Conservation (phyloP, 169 alveolate genomes). For the Pseudocohnilembus persalinus region DNA sequence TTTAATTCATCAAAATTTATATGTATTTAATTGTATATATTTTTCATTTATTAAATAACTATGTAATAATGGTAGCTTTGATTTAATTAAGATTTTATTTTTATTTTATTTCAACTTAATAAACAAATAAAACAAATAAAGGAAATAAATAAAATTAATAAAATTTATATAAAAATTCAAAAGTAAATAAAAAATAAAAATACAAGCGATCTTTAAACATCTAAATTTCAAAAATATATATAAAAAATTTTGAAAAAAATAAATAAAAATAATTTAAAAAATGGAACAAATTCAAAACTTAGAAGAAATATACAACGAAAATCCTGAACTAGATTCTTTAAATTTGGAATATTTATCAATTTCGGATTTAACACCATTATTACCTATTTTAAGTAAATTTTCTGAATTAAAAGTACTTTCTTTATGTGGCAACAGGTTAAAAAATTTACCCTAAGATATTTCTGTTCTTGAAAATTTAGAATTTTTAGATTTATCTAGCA, state of each 20-base stretch:
- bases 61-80: no score
- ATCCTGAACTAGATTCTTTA: background rate
- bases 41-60: no score
- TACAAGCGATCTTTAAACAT: background rate
- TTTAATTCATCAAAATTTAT: no score
- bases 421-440: constrained; percentile 65
- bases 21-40: no score
- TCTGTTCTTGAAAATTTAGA: constrained; percentile 48
- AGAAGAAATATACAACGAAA: background rate
- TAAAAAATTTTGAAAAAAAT: no score
- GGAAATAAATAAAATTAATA: no score
- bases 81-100: no score
- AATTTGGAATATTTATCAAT: background rate
- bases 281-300: background rate
- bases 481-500: constrained; percentile 64
- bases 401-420: constrained; percentile 42
- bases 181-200: no score
- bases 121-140: background rate
- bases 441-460: constrained; percentile 60
- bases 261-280: no score
- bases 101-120: no score
- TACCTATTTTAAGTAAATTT: constrained; percentile 32
- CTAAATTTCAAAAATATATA: background rate
- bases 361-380: background rate
- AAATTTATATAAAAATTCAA: no score